Evolutionary conservation across 2,329 filamentous ascomycete species (phyloP).

Genomic region (Fusarium verrucosum): DNA sequence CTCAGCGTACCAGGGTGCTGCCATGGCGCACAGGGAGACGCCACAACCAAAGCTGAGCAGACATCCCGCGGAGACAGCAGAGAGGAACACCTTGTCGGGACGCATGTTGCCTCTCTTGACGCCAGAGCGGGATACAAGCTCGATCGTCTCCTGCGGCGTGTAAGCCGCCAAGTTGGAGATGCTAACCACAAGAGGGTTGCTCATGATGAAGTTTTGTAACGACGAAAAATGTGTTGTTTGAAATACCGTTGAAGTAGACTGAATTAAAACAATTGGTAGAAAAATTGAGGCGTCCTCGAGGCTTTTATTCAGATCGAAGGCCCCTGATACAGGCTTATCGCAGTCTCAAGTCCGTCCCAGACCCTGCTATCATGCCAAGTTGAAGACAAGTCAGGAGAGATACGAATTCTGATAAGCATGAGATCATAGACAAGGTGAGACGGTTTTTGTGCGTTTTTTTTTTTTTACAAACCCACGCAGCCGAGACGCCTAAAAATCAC

Average conservation of each 20-base stretch:
- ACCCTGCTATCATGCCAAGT: background rate
- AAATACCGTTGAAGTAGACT: background rate
- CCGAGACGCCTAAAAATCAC: background rate
- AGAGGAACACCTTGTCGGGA: constrained; percentile 37
- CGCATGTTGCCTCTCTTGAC: constrained; percentile 33
- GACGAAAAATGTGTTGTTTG: background rate
- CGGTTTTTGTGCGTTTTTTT: background rate
- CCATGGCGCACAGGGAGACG: constrained; percentile 33
- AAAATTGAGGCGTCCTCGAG: fast-evolving
- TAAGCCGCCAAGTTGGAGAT: constrained; percentile 33
- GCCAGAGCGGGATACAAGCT: constrained; percentile 36
- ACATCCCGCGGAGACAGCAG: constrained; percentile 34
- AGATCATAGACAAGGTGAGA: constrained; percentile 1
- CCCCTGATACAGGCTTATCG: background rate
- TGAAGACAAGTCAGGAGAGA: constrained; percentile 2
- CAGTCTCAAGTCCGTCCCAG: background rate
- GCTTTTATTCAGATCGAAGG: background rate
- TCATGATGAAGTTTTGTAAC: constrained; percentile 13
- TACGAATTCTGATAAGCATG: background rate
- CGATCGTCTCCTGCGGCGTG: constrained; percentile 35
- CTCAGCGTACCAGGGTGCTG: constrained; percentile 39
- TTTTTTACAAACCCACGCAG: background rate
- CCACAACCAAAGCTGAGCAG: constrained; percentile 39
- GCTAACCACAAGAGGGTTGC: constrained; percentile 27
- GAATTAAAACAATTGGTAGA: fast-evolving